A percentile compares a stretch with the other conserved stretches of the same genome.
These are phyloP conservation scores for Candida pseudoglaebosa DNA, from an alignment of 805 yeast genomes.

Conservation along the genomic window DNA sequence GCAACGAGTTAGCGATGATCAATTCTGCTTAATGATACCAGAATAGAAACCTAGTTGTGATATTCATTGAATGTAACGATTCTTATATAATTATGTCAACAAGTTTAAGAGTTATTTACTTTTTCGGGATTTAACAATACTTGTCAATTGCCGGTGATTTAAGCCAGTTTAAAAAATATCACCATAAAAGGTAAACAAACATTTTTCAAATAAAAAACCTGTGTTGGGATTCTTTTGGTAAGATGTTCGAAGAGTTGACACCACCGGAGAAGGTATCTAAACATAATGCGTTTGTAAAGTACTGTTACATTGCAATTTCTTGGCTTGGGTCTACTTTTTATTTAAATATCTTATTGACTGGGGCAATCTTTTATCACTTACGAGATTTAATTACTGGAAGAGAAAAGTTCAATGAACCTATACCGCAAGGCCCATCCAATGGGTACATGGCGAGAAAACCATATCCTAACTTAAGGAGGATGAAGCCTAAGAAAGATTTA, in stretches of 20 bases:
- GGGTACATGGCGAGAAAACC: conserved; percentile 30
- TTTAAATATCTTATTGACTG: conserved; percentile 18
- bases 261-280: conserved; percentile 19
- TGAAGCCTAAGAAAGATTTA: conserved; percentile 44
- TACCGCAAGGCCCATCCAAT: conserved; percentile 14
- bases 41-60: no score
- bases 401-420: conserved; percentile 26
- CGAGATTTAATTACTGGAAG: conserved; percentile 24
- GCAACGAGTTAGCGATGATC: no score
- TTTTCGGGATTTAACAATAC: no score
- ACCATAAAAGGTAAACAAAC: no score
- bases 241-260: conserved; percentile 19
- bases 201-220: no score
- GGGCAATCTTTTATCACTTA: conserved; percentile 29
- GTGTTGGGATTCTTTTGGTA: no score
- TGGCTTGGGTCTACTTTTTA: conserved; percentile 27
- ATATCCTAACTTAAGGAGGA: conserved; percentile 28
- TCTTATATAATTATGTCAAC: no score
- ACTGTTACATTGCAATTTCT: conserved; percentile 20
- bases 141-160: no score
- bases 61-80: no score
- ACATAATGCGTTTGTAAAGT: conserved; percentile 19
- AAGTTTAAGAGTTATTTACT: no score
- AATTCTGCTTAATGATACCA: no score
- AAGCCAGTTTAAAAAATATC: no score